A percentile compares a stretch with the other conserved stretches of the same genome.
Evolutionary conservation across 2,329 filamentous ascomycete genomes (phyloP).

Genomic region (Colletotrichum sp.): DNA sequence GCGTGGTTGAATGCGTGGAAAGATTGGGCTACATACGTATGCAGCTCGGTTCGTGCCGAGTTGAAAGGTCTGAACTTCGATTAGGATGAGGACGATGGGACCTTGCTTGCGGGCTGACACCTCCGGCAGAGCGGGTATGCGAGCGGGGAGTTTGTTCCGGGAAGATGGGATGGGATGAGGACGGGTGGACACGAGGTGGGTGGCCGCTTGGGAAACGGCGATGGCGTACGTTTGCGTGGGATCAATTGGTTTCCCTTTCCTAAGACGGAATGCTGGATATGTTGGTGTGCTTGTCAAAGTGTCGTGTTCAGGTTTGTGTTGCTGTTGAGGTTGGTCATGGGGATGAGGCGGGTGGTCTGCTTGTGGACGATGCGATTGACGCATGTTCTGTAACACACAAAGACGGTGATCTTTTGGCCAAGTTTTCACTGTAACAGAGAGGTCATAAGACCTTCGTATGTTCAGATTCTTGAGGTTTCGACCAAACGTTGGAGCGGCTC

Average conservation of each 20-base stretch:
- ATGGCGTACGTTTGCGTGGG: background rate
- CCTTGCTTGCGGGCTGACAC: background rate
- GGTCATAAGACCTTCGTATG: too few relatives aligned
- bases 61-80: background rate
- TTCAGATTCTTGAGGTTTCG: too few relatives aligned
- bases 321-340: background rate
- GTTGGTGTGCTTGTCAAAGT: background rate
- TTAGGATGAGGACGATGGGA: background rate
- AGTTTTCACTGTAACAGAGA: rapidly evolving
- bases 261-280: too few relatives aligned
- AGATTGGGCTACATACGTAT: background rate
- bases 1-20: background rate
- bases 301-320: background rate
- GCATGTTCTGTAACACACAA: background rate
- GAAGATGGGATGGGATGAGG: background rate
- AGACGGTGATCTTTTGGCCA: background rate
- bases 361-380: background rate
- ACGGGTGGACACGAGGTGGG: background rate
- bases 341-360: background rate
- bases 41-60: background rate
- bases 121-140: background rate
- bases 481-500: too few relatives aligned
- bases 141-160: background rate
- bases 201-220: background rate
- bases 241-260: background rate